These are phyloP conservation scores for Croton laevigatus DNA, from an alignment of 441 rosid genomes.

Conservation along the genomic window DNA sequence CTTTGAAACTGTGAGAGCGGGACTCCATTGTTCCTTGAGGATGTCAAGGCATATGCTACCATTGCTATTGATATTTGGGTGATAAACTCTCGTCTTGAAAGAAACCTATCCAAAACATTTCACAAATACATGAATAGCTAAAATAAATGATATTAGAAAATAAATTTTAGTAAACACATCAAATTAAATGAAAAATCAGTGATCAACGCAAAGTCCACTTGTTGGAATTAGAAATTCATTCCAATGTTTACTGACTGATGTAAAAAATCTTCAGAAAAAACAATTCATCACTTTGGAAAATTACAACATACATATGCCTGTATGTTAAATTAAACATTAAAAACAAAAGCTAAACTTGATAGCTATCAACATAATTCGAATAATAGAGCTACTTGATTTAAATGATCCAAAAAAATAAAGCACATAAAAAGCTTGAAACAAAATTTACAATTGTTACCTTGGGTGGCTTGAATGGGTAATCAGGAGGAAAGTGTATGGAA, in stretches of 20 bases:
- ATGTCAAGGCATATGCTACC: slow-evolving; percentile 50
- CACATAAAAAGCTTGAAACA: too few species aligned
- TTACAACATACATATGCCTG: background rate
- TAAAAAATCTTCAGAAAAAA: background rate
- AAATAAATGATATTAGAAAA: background rate
- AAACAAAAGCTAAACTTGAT: too few species aligned
- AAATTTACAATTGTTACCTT: slow-evolving; percentile 21
- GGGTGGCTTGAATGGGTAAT: slow-evolving; percentile 40
- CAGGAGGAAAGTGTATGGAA: slow-evolving; percentile 33
- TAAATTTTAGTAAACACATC: background rate
- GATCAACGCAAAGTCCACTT: background rate
- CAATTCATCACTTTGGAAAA: background rate
- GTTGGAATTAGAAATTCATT: background rate
- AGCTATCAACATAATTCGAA: too few species aligned
- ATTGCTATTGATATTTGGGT: slow-evolving; percentile 42
- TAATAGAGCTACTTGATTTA: too few species aligned
- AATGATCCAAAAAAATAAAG: too few species aligned
- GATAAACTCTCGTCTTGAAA: slow-evolving; percentile 40
- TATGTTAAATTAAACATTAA: too few species aligned
- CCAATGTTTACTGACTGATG: background rate
- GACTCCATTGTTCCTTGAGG: slow-evolving; percentile 48
- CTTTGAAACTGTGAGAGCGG: slow-evolving; percentile 40
- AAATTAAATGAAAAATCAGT: background rate
- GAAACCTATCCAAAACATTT: slow-evolving; percentile 23
- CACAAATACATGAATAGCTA: background rate